Evolutionary conservation across 495 filamentous ascomycete genomes (phyloP).

Genomic region (Annulohypoxylon stygium): DNA sequence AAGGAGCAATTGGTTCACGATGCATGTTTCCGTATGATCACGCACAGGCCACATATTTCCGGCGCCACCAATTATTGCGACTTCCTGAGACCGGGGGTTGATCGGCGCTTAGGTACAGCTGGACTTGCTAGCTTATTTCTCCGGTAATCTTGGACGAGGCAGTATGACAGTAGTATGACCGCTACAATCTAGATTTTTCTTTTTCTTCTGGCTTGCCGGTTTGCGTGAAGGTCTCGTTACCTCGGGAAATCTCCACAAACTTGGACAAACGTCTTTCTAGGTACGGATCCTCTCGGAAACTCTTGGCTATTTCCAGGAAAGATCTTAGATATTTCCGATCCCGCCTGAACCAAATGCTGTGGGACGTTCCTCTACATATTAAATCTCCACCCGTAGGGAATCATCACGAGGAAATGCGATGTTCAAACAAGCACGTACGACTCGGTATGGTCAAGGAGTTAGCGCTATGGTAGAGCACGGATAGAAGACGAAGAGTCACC

Average conservation of each 20-base stretch:
- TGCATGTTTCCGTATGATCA: conserved; percentile 40
- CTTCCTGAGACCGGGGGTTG: neutral
- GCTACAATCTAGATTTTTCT: conserved; percentile 1
- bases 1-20: conserved; percentile 31
- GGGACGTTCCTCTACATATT: neutral
- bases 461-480: neutral
- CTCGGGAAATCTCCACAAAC: conserved; percentile 12
- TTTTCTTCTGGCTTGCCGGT: neutral
- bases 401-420: conserved; percentile 2
- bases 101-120: conserved; percentile 7
- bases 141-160: conserved; percentile 22
- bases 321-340: conserved; percentile 19
- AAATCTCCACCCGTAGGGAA: neutral
- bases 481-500: neutral
- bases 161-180: conserved; percentile 12
- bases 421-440: neutral
- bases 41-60: conserved; percentile 24
- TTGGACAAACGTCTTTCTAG: conserved; percentile 1
- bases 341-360: conserved; percentile 3
- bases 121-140: conserved; percentile 8
- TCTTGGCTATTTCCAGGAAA: conserved; percentile 14
- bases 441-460: neutral
- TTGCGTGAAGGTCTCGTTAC: conserved; percentile 9
- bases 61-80: conserved; percentile 13
- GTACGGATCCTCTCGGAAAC: conserved; percentile 5